Evolutionary conservation across 2,329 filamentous ascomycete species (phyloP).

Genomic region (Dothiorella sarmentorum): DNA sequence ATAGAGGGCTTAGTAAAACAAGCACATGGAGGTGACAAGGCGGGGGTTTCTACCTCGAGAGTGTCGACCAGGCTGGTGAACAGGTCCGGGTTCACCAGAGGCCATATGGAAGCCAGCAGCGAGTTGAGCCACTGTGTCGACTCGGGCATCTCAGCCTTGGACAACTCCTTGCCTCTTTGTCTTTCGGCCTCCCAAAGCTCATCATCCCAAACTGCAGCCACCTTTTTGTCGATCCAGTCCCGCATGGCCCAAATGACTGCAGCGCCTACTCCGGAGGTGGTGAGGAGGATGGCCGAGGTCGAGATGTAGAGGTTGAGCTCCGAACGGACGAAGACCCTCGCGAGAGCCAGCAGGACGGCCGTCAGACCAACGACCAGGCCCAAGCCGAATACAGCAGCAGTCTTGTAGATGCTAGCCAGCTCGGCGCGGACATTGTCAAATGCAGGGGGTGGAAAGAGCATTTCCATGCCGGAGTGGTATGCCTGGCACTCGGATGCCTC

Average conservation of each 20-base stretch:
- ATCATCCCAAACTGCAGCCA: constrained; percentile 62
- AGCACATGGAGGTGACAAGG: background rate
- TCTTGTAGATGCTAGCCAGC: constrained; percentile 44
- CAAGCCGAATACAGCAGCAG: constrained; percentile 41
- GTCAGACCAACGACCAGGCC: constrained; percentile 37
- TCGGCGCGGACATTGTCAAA: constrained; percentile 46
- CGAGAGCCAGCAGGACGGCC: constrained; percentile 26
- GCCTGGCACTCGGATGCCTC: constrained; percentile 35
- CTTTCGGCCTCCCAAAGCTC: constrained; percentile 66
- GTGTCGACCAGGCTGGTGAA: constrained; percentile 67
- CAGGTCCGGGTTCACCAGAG: constrained; percentile 70
- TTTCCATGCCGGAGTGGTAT: constrained; percentile 39
- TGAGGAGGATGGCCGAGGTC: constrained; percentile 26
- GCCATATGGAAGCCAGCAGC: constrained; percentile 65
- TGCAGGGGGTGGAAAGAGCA: constrained; percentile 53
- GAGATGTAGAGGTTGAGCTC: constrained; percentile 23
- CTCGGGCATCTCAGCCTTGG: constrained; percentile 54
- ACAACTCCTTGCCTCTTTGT: constrained; percentile 48
- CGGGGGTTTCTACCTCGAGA: constrained; percentile 50
- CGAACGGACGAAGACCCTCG: constrained; percentile 19
- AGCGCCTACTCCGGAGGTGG: constrained; percentile 28
- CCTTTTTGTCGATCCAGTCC: constrained; percentile 60
- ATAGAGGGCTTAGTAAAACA: background rate
- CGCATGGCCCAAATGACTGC: constrained; percentile 47
- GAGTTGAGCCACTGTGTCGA: constrained; percentile 71